Evolutionary conservation across 345 rosid species (phyloP).

Genomic region (sweet orange (Citrus sinensis)): DVS_A1.0 CM039167.1:20163501-20164000

Average conservation of each 20-base stretch:
- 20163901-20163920: constrained; percentile 98
- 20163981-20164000: constrained; percentile 2
- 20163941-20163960: constrained; percentile 74
- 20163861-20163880: constrained; percentile 42
- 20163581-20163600: neutral
- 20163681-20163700: neutral
- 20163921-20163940: constrained; percentile 97
- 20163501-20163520: neutral
- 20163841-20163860: neutral
- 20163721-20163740: neutral
- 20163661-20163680: neutral
- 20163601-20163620: neutral
- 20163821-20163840: constrained; percentile 12
- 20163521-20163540: neutral
- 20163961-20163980: constrained; percentile 15
- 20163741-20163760: neutral
- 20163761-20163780: constrained; percentile 1
- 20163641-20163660: neutral
- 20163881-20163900: constrained; percentile 94
- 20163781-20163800: neutral
- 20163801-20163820: neutral
- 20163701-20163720: neutral
- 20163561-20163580: neutral
- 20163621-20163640: neutral
- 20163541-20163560: neutral